phyloP scores from a whole-genome alignment of 163 green algal species.

The Prototheca wickerhamii region DNA sequence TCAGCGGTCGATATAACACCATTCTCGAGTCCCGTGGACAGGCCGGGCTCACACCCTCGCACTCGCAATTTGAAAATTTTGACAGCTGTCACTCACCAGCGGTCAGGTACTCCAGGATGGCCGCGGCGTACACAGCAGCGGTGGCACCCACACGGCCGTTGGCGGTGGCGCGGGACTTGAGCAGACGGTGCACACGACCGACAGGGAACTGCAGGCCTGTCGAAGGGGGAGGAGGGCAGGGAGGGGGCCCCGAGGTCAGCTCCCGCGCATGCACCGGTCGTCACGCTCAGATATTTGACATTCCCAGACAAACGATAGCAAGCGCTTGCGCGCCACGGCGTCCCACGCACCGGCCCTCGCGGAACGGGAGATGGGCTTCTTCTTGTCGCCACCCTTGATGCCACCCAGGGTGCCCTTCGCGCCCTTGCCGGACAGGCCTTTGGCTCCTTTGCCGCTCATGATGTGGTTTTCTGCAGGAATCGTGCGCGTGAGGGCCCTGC shows the following conservation, averaged over 20 bases:
- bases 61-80: background rate
- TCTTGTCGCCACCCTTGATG: conserved; percentile 70
- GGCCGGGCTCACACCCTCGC: too few relatives aligned
- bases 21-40: too few relatives aligned
- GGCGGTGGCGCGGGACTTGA: conserved; percentile 89
- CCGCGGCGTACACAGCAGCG: conserved; percentile 94
- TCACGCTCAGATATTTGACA: too few relatives aligned
- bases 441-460: conserved; percentile 80
- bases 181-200: conserved; percentile 93
- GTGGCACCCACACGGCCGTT: conserved; percentile 97
- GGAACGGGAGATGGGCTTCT: conserved; percentile 92
- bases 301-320: too few relatives aligned
- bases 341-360: conserved; percentile 58
- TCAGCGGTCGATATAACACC: too few relatives aligned
- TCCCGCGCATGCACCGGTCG: too few relatives aligned
- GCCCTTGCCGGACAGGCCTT: conserved; percentile 82
- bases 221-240: conserved; percentile 40
- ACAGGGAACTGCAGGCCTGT: conserved; percentile 97
- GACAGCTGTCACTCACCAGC: conserved; percentile 30
- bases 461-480: background rate
- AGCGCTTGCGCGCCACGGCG: background rate
- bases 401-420: conserved; percentile 81
- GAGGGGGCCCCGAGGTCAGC: too few relatives aligned
- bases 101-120: conserved; percentile 98
- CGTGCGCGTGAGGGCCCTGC: background rate